Base-by-base conservation (phyloP, 2,329 filamentous ascomycete species). In the Cercospora sp. region DNA sequence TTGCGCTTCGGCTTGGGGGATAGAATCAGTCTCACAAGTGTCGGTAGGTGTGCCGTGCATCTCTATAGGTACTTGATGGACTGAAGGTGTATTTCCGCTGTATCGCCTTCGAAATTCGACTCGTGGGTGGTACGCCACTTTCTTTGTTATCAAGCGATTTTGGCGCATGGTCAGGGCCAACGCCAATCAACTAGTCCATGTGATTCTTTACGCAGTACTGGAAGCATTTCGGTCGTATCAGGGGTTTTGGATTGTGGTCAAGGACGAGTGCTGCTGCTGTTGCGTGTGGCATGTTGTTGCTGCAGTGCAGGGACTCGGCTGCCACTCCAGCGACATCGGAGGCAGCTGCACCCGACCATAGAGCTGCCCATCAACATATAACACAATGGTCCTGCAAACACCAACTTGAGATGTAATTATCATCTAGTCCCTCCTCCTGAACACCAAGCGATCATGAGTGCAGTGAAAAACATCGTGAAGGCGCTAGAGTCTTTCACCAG, bases 401-500 rank as follows among this genome's bases (percentile, higher is more conserved):
- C 6, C 36, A 39, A 7, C 36, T 39, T 39, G 48, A 51, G 18
- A 26, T 13, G 20, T 26, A 23, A 26, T 26, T 5, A 5, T 58
- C 26, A 58, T n/a, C 9, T 20, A 33, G 28, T 58, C 55, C n/a
- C 18, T 16, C n/a, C 2, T 30, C 3, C 55, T 18, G 55, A 18
- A 20, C 5, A n/a, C 5, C 28, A 23, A 61, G 59, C 31, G 8
- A 65, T n/a, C 39, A 69, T 69, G 67, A 69, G 63, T 55, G 67
- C 64, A 39, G 57, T 61, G 20, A 64, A 68, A 18, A 69, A 58
- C 42, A 69, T 73, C 53, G 72, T 75, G 12, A 72, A 73, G 42
- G 73, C 73, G 20, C 63, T 75, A 31, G 67, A 72, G 51, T 61
- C 61, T 16, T 75, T 71, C 65, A 75, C 73, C 31, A 73, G 72